Evolutionary conservation across 371 early-diverging fungal species (phyloP).

Genomic region (Polyrhizophydium stewartii): DNA sequence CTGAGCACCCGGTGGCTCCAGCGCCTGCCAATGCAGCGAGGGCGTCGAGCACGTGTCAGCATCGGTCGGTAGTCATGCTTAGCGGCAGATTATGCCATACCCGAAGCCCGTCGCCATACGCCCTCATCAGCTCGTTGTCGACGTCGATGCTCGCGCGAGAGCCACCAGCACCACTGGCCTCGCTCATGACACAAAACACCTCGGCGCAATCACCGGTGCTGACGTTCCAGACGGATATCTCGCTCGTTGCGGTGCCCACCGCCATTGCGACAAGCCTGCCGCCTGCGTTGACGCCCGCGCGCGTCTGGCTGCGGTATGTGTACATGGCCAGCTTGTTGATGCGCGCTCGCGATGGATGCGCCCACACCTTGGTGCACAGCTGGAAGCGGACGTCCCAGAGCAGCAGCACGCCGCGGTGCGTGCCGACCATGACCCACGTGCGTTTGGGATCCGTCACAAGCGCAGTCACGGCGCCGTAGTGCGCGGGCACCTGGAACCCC

Average conservation of each 20-base stretch:
- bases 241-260: slow-evolving; percentile 49
- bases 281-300: slow-evolving; percentile 11
- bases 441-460: slow-evolving; percentile 61
- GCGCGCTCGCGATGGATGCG: slow-evolving; percentile 67
- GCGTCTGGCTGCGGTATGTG: neutral
- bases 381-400: slow-evolving; percentile 85
- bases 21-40: neutral
- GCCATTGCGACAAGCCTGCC: slow-evolving; percentile 21
- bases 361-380: slow-evolving; percentile 70
- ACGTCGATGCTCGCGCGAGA: slow-evolving; percentile 6
- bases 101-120: slow-evolving; percentile 40
- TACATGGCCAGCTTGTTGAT: slow-evolving; percentile 55
- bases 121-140: slow-evolving; percentile 32
- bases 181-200: slow-evolving; percentile 44
- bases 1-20: neutral
- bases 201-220: slow-evolving; percentile 65
- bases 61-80: neutral
- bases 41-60: neutral
- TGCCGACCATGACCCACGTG: slow-evolving; percentile 75
- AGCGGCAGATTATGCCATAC: slow-evolving; percentile 10
- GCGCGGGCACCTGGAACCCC: slow-evolving; percentile 56
- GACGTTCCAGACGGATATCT: slow-evolving; percentile 84
- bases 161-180: neutral
- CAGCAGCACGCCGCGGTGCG: slow-evolving; percentile 73
- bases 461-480: slow-evolving; percentile 59